A percentile compares a stretch with the other conserved stretches of the same genome.
phyloP scores from a whole-genome alignment of 2,329 filamentous ascomycete species.

The Hypoxylon sp. region DNA sequence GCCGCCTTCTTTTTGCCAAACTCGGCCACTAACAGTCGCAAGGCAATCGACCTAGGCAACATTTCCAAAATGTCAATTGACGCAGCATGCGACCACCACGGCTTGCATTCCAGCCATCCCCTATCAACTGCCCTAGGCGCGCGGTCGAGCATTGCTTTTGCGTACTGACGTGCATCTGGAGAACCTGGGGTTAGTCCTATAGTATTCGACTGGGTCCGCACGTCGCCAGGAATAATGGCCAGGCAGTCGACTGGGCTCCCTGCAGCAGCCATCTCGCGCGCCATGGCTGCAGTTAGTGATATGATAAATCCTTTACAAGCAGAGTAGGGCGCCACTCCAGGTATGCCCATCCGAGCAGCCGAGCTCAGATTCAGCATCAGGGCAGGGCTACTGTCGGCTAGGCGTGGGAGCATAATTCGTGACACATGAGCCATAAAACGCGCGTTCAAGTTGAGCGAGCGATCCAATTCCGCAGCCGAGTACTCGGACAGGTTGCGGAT shows the following conservation, averaged over 20 bases:
- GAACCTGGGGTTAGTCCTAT: slow-evolving; percentile 31
- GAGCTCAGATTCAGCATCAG: slow-evolving; percentile 54
- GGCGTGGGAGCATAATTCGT: slow-evolving; percentile 51
- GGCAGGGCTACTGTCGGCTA: slow-evolving; percentile 45
- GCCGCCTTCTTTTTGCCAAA: slow-evolving; percentile 35
- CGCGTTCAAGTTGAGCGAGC: slow-evolving; percentile 54
- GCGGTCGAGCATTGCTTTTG: slow-evolving; percentile 39
- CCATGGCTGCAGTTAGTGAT: slow-evolving; percentile 50
- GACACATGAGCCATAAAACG: slow-evolving; percentile 57
- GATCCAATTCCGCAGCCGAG: slow-evolving; percentile 52
- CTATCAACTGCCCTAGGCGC: slow-evolving; percentile 32
- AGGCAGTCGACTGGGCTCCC: slow-evolving; percentile 52
- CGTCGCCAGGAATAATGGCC: slow-evolving; percentile 52
- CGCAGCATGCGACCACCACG: slow-evolving; percentile 35
- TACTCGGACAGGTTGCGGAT: slow-evolving; percentile 52
- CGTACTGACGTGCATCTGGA: slow-evolving; percentile 33
- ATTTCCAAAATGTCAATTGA: slow-evolving; percentile 32
- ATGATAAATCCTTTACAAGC: slow-evolving; percentile 55
- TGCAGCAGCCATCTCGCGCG: slow-evolving; percentile 50
- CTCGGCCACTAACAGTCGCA: slow-evolving; percentile 33
- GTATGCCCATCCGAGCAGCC: slow-evolving; percentile 47
- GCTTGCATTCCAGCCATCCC: slow-evolving; percentile 39
- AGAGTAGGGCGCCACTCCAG: slow-evolving; percentile 53
- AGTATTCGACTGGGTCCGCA: slow-evolving; percentile 45
- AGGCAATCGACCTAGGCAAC: slow-evolving; percentile 28